Percentiles rank a stretch among this genome's conserved stretches.
phyloP scores from a whole-genome alignment of 176 grass and related monocot genomes.

The Themeda triandra region DNA sequence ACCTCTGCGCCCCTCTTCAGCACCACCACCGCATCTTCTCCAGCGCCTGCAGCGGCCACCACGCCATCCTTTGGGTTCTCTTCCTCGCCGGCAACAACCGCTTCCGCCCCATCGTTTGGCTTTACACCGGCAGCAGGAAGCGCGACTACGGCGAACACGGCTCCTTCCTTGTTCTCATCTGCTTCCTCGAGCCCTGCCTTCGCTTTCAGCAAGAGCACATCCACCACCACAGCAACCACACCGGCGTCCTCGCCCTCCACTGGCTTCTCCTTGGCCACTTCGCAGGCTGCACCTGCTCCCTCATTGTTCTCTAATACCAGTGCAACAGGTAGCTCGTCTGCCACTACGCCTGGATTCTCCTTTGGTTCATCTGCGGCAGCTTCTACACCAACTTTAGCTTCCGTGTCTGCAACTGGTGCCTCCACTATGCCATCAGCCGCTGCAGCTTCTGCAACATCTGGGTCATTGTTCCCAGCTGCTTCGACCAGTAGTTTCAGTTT shows the following conservation, averaged over 20 bases:
- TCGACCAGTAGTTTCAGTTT: slow-evolving; percentile 43
- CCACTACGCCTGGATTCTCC: slow-evolving; percentile 32
- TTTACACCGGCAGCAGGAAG: slow-evolving; percentile 24
- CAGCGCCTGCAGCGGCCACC: slow-evolving; percentile 16
- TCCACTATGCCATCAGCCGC: slow-evolving; percentile 17
- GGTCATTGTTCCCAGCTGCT: slow-evolving; percentile 49
- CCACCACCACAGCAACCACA: slow-evolving; percentile 11
- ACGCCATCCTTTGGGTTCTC: slow-evolving; percentile 31
- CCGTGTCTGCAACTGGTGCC: slow-evolving; percentile 28
- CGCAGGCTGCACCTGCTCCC: slow-evolving; percentile 42
- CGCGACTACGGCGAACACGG: slow-evolving; percentile 5
- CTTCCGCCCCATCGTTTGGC: slow-evolving; percentile 28
- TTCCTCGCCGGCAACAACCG: slow-evolving; percentile 21
- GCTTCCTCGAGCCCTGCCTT: slow-evolving; percentile 34
- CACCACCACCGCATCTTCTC: slow-evolving; percentile 26
- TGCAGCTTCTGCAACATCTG: slow-evolving; percentile 34
- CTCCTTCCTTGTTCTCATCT: slow-evolving; percentile 40
- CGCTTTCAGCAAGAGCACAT: slow-evolving; percentile 33
- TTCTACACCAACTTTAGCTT: slow-evolving; percentile 30
- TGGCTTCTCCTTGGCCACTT: slow-evolving; percentile 52
- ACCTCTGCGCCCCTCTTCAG: slow-evolving; percentile 33
- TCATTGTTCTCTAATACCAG: slow-evolving; percentile 36
- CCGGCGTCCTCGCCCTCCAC: slow-evolving; percentile 30
- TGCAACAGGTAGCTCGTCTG: slow-evolving; percentile 28
- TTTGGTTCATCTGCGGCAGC: slow-evolving; percentile 46